Base-by-base conservation (phyloP, 805 yeast species). In the Grigorovia humatica region DNA sequence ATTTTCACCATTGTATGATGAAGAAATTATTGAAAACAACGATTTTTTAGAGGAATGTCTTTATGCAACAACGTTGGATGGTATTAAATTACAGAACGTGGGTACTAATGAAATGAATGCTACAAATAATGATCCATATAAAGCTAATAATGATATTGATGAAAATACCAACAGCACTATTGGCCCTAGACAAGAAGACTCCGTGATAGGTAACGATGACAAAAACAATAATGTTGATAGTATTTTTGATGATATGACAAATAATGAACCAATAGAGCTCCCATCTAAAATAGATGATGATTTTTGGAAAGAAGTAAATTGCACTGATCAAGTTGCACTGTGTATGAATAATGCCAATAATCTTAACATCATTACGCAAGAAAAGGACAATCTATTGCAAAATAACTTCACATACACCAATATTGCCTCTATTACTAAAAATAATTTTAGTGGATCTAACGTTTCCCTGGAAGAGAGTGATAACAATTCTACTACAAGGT, bases 301-400 rank as follows among this genome's bases (percentile, higher is more conserved):
- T 51, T 65, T 65, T 50, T 65, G 69, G 69, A 65, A 64, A 47
- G 68, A 63, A 46, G 67, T 65, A 18, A 58, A 55, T 13, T 47
- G 55, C n/a, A 59, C 65, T n/a, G 53, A 54, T 17, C 62, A 62
- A 48, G 64, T 59, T 23, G 59, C 63, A 2, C 50, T 61, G 29
- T 56, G 56, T 32, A 52, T 54, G 18, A 45, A 50, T 42, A 20
- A 44, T 9, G 32, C n/a, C 9, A n/a, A 6, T 32, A 38, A 9
- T 17, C 4, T 2, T 13, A 38, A n/a, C 8, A 38, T 12, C 15
- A 15, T 38, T 13, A 9, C 8, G 38, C 38, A 32, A 32, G 38
- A 32, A 9, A 32, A 13, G 15, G 9, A 32, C 11, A 32, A 9
- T 32, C 8, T 32, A 32, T 8, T 32, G 8, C 38, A 4, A 13